Evolutionary conservation across 768 basidiomycete genomes (phyloP).

Genomic region (Pulveroboletus sp.): DNA sequence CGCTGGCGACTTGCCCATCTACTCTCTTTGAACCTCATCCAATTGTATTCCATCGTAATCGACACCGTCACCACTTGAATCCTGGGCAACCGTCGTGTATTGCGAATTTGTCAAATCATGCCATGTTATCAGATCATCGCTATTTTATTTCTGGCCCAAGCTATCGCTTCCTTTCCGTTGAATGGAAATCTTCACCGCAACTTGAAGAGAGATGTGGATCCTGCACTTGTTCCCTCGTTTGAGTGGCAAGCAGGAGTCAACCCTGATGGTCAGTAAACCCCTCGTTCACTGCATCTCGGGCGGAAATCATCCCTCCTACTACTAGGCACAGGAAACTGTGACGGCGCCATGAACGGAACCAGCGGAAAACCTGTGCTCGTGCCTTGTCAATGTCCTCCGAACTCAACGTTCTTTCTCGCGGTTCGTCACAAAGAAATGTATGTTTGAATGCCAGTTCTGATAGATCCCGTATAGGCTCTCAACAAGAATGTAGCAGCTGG

Average conservation of each 20-base stretch:
- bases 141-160: constrained; percentile 8
- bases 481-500: constrained; percentile 60
- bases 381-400: constrained; percentile 65
- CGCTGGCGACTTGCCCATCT: constrained; percentile 19
- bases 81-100: no score
- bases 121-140: constrained; percentile 8
- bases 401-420: constrained; percentile 48
- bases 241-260: constrained; percentile 56
- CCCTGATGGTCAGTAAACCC: constrained; percentile 49
- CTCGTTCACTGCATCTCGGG: not conserved
- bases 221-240: constrained; percentile 57
- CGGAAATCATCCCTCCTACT: not conserved
- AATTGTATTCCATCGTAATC: not conserved
- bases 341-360: constrained; percentile 57
- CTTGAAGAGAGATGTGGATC: constrained; percentile 44
- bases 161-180: constrained; percentile 16
- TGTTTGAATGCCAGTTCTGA: constrained; percentile 4
- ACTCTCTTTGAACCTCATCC: constrained; percentile 4
- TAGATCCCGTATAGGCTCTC: constrained; percentile 32
- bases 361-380: constrained; percentile 57
- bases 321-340: constrained; percentile 65
- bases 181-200: constrained; percentile 7
- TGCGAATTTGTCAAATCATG: constrained; percentile 11
- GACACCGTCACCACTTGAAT: not conserved
- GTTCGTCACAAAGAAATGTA: constrained; percentile 26